Percentiles rank a stretch among this genome's conserved stretches.
phyloP scores from a whole-genome alignment of 2,329 filamentous ascomycete species.

The Microsporum ferrugineum region DNA sequence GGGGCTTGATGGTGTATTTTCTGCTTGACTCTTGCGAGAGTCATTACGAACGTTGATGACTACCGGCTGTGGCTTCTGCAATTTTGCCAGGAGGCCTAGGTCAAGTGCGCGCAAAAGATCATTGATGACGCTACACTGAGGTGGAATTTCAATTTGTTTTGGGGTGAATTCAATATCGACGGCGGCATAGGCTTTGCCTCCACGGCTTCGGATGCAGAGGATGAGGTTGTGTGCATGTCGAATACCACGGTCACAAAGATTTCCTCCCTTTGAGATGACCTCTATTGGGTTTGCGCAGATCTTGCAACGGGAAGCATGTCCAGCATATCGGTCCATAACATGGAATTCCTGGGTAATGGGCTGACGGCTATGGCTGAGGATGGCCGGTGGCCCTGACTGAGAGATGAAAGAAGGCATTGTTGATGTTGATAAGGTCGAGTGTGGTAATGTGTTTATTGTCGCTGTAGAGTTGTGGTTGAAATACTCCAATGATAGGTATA shows the following conservation, averaged over 20 bases:
- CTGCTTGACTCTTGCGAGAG: background rate
- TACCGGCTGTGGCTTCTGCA: slow-evolving; percentile 4
- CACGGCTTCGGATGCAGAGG: slow-evolving; percentile 26
- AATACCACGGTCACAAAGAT: slow-evolving; percentile 27
- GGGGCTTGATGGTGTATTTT: background rate
- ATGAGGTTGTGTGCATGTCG: slow-evolving; percentile 25
- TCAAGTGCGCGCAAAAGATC: slow-evolving; percentile 34
- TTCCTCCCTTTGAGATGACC: slow-evolving; percentile 18
- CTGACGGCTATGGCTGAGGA: slow-evolving; percentile 12
- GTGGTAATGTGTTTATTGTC: background rate
- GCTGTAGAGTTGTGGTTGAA: background rate
- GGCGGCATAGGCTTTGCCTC: slow-evolving; percentile 31
- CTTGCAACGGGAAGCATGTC: slow-evolving; percentile 26
- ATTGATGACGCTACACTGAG: slow-evolving; percentile 24
- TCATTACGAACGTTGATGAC: slow-evolving; percentile 8
- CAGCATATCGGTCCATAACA: slow-evolving; percentile 26
- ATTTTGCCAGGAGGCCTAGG: slow-evolving; percentile 23
- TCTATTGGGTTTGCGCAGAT: slow-evolving; percentile 24
- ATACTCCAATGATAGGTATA: background rate
- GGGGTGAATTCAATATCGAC: slow-evolving; percentile 30
- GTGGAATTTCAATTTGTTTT: slow-evolving; percentile 34
- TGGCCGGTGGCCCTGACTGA: slow-evolving; percentile 4
- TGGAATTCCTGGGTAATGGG: slow-evolving; percentile 22
- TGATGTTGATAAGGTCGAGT: background rate
- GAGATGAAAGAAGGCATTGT: slow-evolving; percentile 37